phyloP scores from a whole-genome alignment of 2,329 filamentous ascomycete genomes.

The Epichloe elymi region DNA sequence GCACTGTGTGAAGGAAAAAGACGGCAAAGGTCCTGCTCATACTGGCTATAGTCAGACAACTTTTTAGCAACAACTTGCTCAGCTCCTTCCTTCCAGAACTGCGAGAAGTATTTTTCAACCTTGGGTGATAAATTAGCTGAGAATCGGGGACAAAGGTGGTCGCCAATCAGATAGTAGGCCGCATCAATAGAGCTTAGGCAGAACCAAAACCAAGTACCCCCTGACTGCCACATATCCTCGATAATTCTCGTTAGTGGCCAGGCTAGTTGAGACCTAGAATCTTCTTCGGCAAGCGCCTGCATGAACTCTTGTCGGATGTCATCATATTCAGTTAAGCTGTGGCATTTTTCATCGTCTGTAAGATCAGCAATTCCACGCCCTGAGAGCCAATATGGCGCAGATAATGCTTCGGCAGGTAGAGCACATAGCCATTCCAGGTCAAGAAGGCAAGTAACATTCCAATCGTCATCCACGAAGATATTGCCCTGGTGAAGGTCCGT shows the following conservation, averaged over 20 bases:
- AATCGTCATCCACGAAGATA: slow-evolving; percentile 22
- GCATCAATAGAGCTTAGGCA: slow-evolving; percentile 1
- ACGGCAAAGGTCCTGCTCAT: not conserved
- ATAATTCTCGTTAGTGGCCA: not conserved
- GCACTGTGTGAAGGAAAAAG: not conserved
- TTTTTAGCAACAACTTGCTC: not conserved
- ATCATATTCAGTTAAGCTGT: slow-evolving; percentile 8
- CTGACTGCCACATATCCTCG: slow-evolving; percentile 4
- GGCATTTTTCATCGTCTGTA: not conserved
- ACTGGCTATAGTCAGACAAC: not conserved
- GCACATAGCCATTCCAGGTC: slow-evolving; percentile 24
- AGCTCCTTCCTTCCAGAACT: not conserved
- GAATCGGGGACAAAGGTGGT: slow-evolving; percentile 1
- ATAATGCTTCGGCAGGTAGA: slow-evolving; percentile 10
- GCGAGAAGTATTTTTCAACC: not conserved
- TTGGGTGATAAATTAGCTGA: not conserved
- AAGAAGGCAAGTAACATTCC: slow-evolving; percentile 21
- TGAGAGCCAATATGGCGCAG: slow-evolving; percentile 12
- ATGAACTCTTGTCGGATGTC: slow-evolving; percentile 10
- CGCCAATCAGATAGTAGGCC: not conserved
- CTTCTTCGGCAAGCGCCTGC: slow-evolving; percentile 8
- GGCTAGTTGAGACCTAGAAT: slow-evolving; percentile 1
- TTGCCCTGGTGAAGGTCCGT: slow-evolving; percentile 22
- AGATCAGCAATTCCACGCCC: slow-evolving; percentile 10
- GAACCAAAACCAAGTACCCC: slow-evolving; percentile 3